Evolutionary conservation across 2,329 filamentous ascomycete species (phyloP), one percentile per base, ranked within the genome.

Genomic region (Colletotrichum falcatum): DNA sequence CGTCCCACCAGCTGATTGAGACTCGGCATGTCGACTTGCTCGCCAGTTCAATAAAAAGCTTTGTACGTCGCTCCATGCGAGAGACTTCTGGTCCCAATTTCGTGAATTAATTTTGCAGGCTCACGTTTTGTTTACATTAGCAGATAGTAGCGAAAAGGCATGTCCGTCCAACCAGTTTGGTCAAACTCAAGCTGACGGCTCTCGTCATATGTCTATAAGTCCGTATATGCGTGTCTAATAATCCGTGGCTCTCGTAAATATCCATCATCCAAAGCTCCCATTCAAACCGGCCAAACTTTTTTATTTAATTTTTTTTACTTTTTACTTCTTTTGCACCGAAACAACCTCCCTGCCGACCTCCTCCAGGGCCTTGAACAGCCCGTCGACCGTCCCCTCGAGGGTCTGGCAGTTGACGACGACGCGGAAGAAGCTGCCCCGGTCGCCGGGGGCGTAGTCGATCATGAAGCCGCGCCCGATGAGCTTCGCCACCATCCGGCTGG

Each of bases 361-460:
- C 68, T 86, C 81, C n/a, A 90, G 78, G 1, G 86, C 87, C 75
- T 82, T 84, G 9, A 89, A 81, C 44, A 91, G 78, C 0, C 86
- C 85, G 12, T 86, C 83, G 1, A 89, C 81, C 0, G 88, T 90
- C 5, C 80, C 81, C 70, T 76, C 77, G 59, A 86, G 75, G 14
- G 88, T 90, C 81, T 88, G 86, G 62, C 82, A 83, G 74, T 89
- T 90, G 5, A 90, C 83, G 49, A 90, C 88, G 1, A 88, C 86
- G n/a, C 88, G 81, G 77, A 90, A 86, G 77, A 90, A 89, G 75
- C 84, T 85, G 2, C 88, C 88, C 70, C 78, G 80, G 8, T 84
- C 81, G 1, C 87, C 88, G 0, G 88, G 87, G n/a, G 88, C 86
- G 74, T 89, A 89, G 74, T 90, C 88, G 0, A 89, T 79, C 88